phyloP scores from a whole-genome alignment of 805 yeast genomes.

The Hanseniaspora thailandica region DNA sequence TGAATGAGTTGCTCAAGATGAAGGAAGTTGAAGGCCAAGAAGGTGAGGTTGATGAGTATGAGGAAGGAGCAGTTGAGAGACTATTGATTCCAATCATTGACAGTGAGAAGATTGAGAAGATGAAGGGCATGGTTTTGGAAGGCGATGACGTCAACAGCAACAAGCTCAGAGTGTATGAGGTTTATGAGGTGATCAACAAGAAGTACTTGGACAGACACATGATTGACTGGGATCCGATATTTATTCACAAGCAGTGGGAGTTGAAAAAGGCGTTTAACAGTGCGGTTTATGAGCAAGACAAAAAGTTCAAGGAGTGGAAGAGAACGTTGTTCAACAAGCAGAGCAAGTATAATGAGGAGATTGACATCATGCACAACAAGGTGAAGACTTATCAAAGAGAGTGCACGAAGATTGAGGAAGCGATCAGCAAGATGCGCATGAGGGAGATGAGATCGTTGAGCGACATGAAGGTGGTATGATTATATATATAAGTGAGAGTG shows the following conservation, averaged over 20 bases:
- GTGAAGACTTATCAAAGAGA: constrained; percentile 31
- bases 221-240: constrained; percentile 38
- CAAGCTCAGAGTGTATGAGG: constrained; percentile 30
- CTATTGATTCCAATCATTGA: constrained; percentile 1
- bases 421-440: constrained; percentile 2
- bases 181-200: constrained; percentile 32
- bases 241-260: constrained; percentile 34
- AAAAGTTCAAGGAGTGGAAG: constrained; percentile 53
- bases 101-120: constrained; percentile 12
- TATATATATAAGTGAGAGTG: too few relatives aligned
- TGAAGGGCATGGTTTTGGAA: constrained; percentile 1
- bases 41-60: constrained; percentile 19
- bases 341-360: constrained; percentile 42
- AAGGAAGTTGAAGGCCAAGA: constrained; percentile 18
- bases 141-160: constrained; percentile 24
- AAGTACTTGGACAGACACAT: constrained; percentile 32
- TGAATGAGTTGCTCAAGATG: constrained; percentile 1
- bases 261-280: constrained; percentile 36
- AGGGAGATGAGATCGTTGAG: not conserved
- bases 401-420: constrained; percentile 21
- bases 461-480: not conserved
- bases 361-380: constrained; percentile 34
- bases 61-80: not conserved
- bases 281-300: constrained; percentile 39
- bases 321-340: constrained; percentile 44